A percentile compares a stretch with the other conserved stretches of the same genome.
Conservation (phyloP, 495 filamentous ascomycete species). For the Haplographium delicatum region DNA sequence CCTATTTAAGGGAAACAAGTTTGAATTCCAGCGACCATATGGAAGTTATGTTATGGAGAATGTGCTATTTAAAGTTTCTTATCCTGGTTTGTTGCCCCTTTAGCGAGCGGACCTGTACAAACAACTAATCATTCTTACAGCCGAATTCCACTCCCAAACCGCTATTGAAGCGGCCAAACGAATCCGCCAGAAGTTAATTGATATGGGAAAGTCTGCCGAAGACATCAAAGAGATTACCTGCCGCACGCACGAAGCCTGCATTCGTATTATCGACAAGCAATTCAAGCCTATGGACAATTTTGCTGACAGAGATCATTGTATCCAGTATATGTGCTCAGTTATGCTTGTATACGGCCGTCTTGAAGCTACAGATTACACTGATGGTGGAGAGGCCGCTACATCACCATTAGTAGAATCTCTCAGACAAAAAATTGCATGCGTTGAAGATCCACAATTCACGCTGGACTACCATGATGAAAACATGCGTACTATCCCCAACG, state of each 20-base stretch:
- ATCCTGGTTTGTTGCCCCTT: conserved; percentile 61
- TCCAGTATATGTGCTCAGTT: conserved; percentile 97
- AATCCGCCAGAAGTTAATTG: conserved; percentile 75
- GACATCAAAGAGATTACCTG: conserved; percentile 92
- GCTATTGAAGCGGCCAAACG: conserved; percentile 91
- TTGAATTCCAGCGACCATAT: conserved; percentile 92
- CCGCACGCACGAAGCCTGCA: conserved; percentile 95
- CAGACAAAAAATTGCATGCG: conserved; percentile 85
- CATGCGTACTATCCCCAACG: conserved; percentile 94
- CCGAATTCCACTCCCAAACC: conserved; percentile 99
- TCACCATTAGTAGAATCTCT: conserved; percentile 85
- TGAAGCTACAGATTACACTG: conserved; percentile 85
- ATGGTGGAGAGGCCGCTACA: conserved; percentile 85
- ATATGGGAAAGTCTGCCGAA: conserved; percentile 81
- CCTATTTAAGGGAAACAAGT: conserved; percentile 90
- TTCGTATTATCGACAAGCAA: conserved; percentile 99
- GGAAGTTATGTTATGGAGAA: conserved; percentile 99
- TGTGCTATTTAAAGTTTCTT: conserved; percentile 98
- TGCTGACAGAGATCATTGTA: conserved; percentile 97
- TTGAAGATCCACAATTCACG: conserved; percentile 94
- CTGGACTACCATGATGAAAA: conserved; percentile 87
- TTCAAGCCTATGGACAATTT: conserved; percentile 99
- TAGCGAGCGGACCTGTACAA: background rate
- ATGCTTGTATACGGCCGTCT: conserved; percentile 94
- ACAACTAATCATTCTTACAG: conserved; percentile 37